Evolutionary conservation across 2,329 filamentous ascomycete species (phyloP).

Genomic region (Botrytis medusae): DNA sequence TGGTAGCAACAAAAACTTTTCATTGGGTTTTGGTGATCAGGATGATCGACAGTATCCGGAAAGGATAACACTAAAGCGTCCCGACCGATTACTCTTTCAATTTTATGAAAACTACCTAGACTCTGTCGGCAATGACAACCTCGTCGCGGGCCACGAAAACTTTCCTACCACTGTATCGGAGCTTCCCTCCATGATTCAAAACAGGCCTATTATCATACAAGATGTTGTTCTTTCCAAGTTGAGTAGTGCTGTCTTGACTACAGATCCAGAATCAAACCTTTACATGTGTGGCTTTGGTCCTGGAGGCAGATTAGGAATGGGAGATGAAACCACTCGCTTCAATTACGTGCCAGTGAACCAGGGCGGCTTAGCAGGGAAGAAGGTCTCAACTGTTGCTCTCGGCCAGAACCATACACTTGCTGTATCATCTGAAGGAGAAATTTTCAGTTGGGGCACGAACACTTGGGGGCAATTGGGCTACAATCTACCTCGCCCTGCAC

Average conservation of each 20-base stretch:
- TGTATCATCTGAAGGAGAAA: slow-evolving; percentile 79
- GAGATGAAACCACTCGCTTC: slow-evolving; percentile 87
- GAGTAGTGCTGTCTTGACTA: slow-evolving; percentile 84
- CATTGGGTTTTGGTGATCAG: slow-evolving; percentile 89
- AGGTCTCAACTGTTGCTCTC: slow-evolving; percentile 73
- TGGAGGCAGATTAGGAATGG: slow-evolving; percentile 83
- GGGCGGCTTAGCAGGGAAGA: slow-evolving; percentile 70
- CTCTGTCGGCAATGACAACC: slow-evolving; percentile 28
- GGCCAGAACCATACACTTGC: slow-evolving; percentile 92
- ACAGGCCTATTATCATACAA: slow-evolving; percentile 71
- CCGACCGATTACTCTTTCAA: slow-evolving; percentile 70
- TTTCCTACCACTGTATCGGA: slow-evolving; percentile 44
- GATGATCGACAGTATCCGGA: slow-evolving; percentile 94
- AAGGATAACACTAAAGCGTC: slow-evolving; percentile 72
- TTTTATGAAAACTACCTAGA: slow-evolving; percentile 70
- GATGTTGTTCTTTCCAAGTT: slow-evolving; percentile 88
- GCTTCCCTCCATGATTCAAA: slow-evolving; percentile 71
- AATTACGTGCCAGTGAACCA: slow-evolving; percentile 79
- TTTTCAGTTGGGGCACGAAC: slow-evolving; percentile 95
- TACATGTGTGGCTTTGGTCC: slow-evolving; percentile 92
- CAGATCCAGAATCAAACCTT: slow-evolving; percentile 83
- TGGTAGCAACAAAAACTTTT: slow-evolving; percentile 94
- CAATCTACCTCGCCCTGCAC: slow-evolving; percentile 62
- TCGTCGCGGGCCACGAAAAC: slow-evolving; percentile 30
- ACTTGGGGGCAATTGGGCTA: slow-evolving; percentile 85